These are phyloP conservation scores for Logfia minima DNA, from an alignment of 129 eudicot species.

Conservation along the genomic window DNA sequence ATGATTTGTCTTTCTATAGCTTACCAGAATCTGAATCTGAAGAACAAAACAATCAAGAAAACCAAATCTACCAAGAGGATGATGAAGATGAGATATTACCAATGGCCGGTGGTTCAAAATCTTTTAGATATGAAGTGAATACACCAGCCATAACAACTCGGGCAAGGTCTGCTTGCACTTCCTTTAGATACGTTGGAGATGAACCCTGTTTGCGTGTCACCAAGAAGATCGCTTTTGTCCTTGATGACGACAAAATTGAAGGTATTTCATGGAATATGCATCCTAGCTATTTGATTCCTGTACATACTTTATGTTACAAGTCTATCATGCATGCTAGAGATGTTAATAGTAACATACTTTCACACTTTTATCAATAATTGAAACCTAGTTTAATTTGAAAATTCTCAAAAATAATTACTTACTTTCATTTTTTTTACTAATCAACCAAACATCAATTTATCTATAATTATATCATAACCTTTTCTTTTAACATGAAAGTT, in stretches of 20 bases:
- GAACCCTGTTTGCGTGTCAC: slow-evolving; percentile 43
- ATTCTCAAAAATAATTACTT: background rate
- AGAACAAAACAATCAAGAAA: background rate
- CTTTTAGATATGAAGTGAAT: slow-evolving; percentile 23
- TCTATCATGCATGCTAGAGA: background rate
- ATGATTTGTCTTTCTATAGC: slow-evolving; percentile 43
- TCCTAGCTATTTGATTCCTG: background rate
- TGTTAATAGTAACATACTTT: background rate
- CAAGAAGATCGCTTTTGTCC: slow-evolving; percentile 37
- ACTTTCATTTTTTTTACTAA: background rate
- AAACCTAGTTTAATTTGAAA: background rate
- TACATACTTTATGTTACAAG: background rate
- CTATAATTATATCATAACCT: too few species aligned
- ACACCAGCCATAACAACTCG: slow-evolving; percentile 38
- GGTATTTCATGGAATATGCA: slow-evolving; percentile 38
- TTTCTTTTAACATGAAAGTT: background rate
- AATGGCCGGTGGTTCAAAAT: background rate
- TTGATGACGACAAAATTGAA: slow-evolving; percentile 37
- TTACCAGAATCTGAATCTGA: slow-evolving; percentile 43
- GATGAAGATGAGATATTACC: slow-evolving; percentile 33
- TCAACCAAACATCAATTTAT: background rate
- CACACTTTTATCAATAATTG: background rate
- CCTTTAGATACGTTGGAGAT: slow-evolving; percentile 39
- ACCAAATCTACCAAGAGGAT: background rate
- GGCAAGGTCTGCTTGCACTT: slow-evolving; percentile 41